These are phyloP conservation scores for Vitis riparia DNA, from an alignment of 164 flowering plant genomes.

Conservation along the genomic window DNA sequence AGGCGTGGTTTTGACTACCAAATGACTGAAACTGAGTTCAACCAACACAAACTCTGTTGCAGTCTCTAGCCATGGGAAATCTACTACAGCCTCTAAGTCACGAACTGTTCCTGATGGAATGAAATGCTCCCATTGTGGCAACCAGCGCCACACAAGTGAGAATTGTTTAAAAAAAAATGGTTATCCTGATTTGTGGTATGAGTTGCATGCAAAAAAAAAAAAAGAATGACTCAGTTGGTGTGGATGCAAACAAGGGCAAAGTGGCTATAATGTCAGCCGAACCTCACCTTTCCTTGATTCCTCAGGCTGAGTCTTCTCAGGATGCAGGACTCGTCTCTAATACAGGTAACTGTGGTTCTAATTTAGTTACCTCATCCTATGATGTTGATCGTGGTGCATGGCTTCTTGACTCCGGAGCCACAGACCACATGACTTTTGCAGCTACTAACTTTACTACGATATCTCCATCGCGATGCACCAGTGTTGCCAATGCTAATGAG, in stretches of 20 bases:
- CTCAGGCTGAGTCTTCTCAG: background rate
- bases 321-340: no score
- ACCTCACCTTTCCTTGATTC: background rate
- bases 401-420: conserved; percentile 7
- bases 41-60: no score
- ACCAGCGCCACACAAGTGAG: conserved; percentile 7
- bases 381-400: background rate
- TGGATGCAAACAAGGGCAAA: background rate
- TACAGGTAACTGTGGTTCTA: background rate
- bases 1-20: no score
- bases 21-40: no score
- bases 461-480: conserved; percentile 3
- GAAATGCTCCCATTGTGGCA: conserved; percentile 10
- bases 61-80: background rate
- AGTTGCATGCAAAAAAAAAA: conserved; percentile 9
- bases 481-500: conserved; percentile 15
- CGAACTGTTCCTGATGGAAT: background rate
- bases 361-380: background rate
- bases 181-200: conserved; percentile 11
- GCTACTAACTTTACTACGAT: background rate
- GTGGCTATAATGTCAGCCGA: background rate
- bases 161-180: conserved; percentile 10
- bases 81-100: conserved; percentile 3
- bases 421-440: conserved; percentile 6
- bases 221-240: background rate